Evolutionary conservation across 176 grass and related monocot species (phyloP).

Genomic region (Bonia amplexicaulis): DNA sequence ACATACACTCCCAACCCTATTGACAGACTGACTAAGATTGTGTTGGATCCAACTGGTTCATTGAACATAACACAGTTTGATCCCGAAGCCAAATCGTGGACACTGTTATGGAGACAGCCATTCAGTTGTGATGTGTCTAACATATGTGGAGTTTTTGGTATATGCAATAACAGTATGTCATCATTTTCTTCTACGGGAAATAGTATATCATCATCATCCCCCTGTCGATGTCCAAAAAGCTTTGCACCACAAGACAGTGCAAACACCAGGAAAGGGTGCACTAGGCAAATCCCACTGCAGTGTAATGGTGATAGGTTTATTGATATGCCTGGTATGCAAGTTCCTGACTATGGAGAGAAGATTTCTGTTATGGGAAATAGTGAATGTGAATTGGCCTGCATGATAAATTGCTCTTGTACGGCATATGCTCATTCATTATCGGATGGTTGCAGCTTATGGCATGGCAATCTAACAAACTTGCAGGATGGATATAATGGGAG

Average conservation of each 20-base stretch:
- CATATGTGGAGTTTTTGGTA: slow-evolving; percentile 44
- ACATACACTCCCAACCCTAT: not conserved
- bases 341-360: not conserved
- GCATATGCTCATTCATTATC: slow-evolving; percentile 27
- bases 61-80: slow-evolving; percentile 15
- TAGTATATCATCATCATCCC: not conserved
- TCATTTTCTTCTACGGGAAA: not conserved
- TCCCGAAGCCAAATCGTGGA: not conserved
- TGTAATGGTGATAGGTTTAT: slow-evolving; percentile 38
- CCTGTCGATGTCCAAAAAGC: slow-evolving; percentile 13
- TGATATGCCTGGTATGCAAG: not conserved
- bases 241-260: not conserved
- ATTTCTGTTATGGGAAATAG: not conserved
- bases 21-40: not conserved
- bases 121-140: slow-evolving; percentile 14
- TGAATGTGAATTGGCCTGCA: slow-evolving; percentile 25
- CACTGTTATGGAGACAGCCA: slow-evolving; percentile 13
- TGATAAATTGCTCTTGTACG: slow-evolving; percentile 27
- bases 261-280: slow-evolving; percentile 18
- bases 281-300: not conserved
- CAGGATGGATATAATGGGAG: not conserved
- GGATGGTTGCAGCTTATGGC: slow-evolving; percentile 31
- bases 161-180: not conserved
- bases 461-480: slow-evolving; percentile 28
- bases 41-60: slow-evolving; percentile 17